phyloP scores from a whole-genome alignment of 176 grass and related monocot species.

The Alloteropsis semialata region DNA sequence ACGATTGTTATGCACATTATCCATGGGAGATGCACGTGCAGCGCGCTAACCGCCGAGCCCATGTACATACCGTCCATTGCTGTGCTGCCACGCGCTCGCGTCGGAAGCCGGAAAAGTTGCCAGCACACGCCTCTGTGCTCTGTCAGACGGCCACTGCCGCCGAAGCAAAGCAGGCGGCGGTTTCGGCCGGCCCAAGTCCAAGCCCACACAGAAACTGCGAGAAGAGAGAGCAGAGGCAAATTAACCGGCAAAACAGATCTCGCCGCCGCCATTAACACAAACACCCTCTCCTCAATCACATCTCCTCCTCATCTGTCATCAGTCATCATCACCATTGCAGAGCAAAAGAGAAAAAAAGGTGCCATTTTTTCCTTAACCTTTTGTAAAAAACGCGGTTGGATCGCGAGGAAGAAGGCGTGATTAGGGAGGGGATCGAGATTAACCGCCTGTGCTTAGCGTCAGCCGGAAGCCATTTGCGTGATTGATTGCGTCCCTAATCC shows the following conservation, averaged over 20 bases:
- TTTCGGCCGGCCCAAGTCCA: background rate
- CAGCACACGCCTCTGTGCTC: background rate
- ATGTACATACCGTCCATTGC: too few species aligned
- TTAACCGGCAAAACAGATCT: background rate
- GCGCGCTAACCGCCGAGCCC: too few species aligned
- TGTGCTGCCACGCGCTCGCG: too few species aligned
- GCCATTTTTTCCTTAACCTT: too few species aligned
- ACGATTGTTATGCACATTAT: too few species aligned
- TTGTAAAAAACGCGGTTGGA: background rate
- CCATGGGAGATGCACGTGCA: background rate
- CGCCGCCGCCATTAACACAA: background rate
- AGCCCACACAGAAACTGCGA: background rate
- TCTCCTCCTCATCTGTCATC: too few species aligned
- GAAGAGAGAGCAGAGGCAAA: background rate
- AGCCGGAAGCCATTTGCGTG: background rate
- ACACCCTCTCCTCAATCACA: too few species aligned
- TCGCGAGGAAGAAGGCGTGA: background rate
- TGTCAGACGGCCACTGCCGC: background rate
- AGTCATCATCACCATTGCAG: background rate
- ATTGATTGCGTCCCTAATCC: slow-evolving; percentile 16
- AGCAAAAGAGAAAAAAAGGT: background rate
- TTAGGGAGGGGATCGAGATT: slow-evolving; percentile 1
- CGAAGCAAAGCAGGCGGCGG: background rate
- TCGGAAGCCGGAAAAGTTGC: background rate
- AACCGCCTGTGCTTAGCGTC: background rate